phyloP scores from a whole-genome alignment of 2,329 filamentous ascomycete species.

The Verticillium isaacii region DNA sequence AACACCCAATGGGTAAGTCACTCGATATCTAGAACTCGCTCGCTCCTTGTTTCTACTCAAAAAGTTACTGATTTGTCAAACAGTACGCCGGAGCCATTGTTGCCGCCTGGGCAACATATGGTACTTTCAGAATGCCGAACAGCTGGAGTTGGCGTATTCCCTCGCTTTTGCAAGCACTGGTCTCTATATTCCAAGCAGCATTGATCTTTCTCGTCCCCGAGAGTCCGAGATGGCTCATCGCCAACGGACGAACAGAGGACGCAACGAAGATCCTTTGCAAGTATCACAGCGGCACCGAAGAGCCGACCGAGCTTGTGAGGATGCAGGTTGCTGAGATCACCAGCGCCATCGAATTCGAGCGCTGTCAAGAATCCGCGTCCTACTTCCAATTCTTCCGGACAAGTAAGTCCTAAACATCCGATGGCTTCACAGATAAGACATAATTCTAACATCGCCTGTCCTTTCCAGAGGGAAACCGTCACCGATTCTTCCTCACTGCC shows the following conservation, averaged over 20 bases:
- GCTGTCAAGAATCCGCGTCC: slow-evolving; percentile 38
- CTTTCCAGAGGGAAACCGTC: slow-evolving; percentile 51
- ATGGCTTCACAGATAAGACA: slow-evolving; percentile 33
- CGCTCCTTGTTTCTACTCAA: not conserved
- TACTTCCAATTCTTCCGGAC: slow-evolving; percentile 13
- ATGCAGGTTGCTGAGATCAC: slow-evolving; percentile 57
- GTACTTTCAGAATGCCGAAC: slow-evolving; percentile 35
- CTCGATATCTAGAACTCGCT: slow-evolving; percentile 26
- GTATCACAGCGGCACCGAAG: slow-evolving; percentile 25
- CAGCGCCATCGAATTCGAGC: slow-evolving; percentile 50
- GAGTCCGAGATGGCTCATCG: slow-evolving; percentile 35
- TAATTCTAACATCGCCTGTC: slow-evolving; percentile 48
- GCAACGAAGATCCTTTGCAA: slow-evolving; percentile 28
- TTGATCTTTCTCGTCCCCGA: slow-evolving; percentile 47
- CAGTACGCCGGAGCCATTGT: slow-evolving; percentile 18
- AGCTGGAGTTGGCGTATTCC: slow-evolving; percentile 50
- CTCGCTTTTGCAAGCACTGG: slow-evolving; percentile 41
- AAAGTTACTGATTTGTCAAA: not conserved
- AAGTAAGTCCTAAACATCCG: slow-evolving; percentile 14
- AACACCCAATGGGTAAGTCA: slow-evolving; percentile 48
- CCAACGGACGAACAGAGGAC: slow-evolving; percentile 29
- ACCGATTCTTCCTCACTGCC: slow-evolving; percentile 45
- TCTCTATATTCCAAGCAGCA: slow-evolving; percentile 40
- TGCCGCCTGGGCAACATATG: slow-evolving; percentile 46
- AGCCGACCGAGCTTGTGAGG: slow-evolving; percentile 44